Evolutionary conservation across 148 eudicot species (phyloP), one percentile per base, ranked within the genome.

Genomic region (Spergularia bocconei): DNA sequence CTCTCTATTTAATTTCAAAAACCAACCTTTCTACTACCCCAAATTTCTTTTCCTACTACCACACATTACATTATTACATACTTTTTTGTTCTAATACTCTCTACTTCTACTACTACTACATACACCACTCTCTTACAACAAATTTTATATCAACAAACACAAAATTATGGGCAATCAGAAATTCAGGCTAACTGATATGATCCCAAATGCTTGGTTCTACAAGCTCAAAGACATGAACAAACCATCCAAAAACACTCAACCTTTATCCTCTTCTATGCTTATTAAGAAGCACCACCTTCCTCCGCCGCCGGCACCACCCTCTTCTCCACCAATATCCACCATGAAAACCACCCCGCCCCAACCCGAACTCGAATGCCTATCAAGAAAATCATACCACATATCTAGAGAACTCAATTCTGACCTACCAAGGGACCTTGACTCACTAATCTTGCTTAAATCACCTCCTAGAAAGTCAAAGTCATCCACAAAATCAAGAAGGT

Each of bases 361-460:
- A 4, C 63, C 55, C 62, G 71, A 55, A 62, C 70, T 53, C 48
- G 47, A 63, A 62, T 70, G 47, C 44, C 63, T 54, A 9, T 67
- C 77, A 13, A 60, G 81, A 47, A 77, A 78, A 68, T 92, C 97
- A n/a, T 90, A 92, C 79, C 84, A 92, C 67, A 84, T 88, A 70
- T 74, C 87, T 7, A 82, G 97, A 84, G 93, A 90, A 15, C 81
- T 82, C 70, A 72, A 61, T 59, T 67, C 63, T 16, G 69, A 59
- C 17, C 67, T 55, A 7, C 53, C 78, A 51, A 39, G 75, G 9
- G 79, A 77, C 21, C 23, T 57, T 19, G 70, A 78, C 14, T 84
- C 82, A 39, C 83, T 82, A 0, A 82, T 52, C 20, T 0, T 53
- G 15, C 58, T 13, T 53, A 52, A 51, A n/a, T 41, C 72, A 13